These are phyloP conservation scores for Diatrype stigma DNA, from an alignment of 2,329 filamentous ascomycete genomes.

Conservation along the genomic window DNA sequence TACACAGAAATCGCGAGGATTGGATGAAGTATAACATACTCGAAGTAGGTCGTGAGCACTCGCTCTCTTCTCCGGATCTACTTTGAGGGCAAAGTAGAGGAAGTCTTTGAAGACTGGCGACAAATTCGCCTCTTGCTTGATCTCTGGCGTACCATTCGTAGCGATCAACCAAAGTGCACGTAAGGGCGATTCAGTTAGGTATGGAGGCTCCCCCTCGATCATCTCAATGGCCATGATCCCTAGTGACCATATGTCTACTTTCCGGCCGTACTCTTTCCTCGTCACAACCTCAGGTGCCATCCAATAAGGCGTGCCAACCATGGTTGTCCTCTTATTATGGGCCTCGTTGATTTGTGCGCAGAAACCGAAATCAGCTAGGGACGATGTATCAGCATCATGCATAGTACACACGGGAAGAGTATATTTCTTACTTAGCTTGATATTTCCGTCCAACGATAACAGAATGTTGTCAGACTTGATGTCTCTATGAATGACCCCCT, in stretches of 20 bases:
- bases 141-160: slow-evolving; percentile 89
- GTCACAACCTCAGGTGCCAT: slow-evolving; percentile 99
- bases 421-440: slow-evolving; percentile 80
- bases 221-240: slow-evolving; percentile 99
- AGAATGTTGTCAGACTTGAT: slow-evolving; percentile 99
- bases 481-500: slow-evolving; percentile 96
- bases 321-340: slow-evolving; percentile 95
- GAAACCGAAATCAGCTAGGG: slow-evolving; percentile 89
- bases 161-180: slow-evolving; percentile 93
- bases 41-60: slow-evolving; percentile 90
- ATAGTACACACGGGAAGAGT: neutral
- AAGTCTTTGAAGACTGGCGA: slow-evolving; percentile 86
- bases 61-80: slow-evolving; percentile 94
- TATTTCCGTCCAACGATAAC: slow-evolving; percentile 87
- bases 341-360: slow-evolving; percentile 97
- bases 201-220: slow-evolving; percentile 98
- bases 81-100: slow-evolving; percentile 86
- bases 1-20: slow-evolving; percentile 10
- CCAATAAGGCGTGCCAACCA: slow-evolving; percentile 99
- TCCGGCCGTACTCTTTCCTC: slow-evolving; percentile 94
- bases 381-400: slow-evolving; percentile 9
- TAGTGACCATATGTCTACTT: slow-evolving; percentile 97
- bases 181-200: slow-evolving; percentile 90
- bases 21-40: slow-evolving; percentile 54
- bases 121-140: slow-evolving; percentile 86